Conservation (phyloP, 176 grass and related monocot species). For the Aegilops speltoides region DNA sequence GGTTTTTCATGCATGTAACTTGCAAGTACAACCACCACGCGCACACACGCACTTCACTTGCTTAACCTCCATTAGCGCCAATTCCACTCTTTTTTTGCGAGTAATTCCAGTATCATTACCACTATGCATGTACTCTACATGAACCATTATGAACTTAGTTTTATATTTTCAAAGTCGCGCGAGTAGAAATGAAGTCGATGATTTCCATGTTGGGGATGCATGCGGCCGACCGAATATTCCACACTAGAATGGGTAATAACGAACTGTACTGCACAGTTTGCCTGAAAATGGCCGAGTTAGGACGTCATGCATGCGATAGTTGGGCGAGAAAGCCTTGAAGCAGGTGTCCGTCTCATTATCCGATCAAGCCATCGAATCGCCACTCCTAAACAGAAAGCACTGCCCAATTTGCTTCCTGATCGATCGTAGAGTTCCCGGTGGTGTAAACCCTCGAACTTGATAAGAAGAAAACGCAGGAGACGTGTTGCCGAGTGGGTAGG, state of each 20-base stretch:
- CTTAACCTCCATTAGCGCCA: background rate
- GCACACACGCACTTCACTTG: slow-evolving; percentile 7
- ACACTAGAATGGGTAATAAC: background rate
- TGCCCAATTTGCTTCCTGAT: background rate
- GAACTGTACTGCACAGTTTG: background rate
- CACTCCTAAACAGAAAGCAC: no score
- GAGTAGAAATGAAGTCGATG: background rate
- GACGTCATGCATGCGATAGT: background rate
- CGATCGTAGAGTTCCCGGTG: no score
- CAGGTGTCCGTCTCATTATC: background rate
- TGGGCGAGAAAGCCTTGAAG: background rate
- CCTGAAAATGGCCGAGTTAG: background rate
- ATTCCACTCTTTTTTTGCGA: background rate
- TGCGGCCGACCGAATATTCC: background rate
- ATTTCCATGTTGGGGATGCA: background rate
- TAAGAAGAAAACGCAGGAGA: background rate
- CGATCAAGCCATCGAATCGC: no score
- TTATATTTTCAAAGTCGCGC: background rate
- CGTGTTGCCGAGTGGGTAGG: background rate
- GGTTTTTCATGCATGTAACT: background rate
- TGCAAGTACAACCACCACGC: background rate
- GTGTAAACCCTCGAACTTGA: background rate
- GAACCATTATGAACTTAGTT: background rate
- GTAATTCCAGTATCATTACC: no score
- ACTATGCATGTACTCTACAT: no score